phyloP scores from a whole-genome alignment of 208 protist species.

The Trypanosoma platydactyli region DNA sequence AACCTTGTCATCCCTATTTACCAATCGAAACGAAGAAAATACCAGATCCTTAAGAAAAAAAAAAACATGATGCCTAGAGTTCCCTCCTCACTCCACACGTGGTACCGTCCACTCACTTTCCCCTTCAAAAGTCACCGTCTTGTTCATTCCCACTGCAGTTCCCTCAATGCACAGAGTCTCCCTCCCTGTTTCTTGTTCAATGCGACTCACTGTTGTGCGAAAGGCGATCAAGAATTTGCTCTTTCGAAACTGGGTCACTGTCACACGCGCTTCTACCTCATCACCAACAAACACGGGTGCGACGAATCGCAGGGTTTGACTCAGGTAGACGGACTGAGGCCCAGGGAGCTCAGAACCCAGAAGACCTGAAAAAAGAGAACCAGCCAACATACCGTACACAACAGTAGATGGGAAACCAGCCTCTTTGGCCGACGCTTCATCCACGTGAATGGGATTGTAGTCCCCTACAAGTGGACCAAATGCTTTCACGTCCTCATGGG shows the following conservation, averaged over 20 bases:
- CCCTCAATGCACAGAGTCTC: constrained; percentile 70
- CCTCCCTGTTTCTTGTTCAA: constrained; percentile 45
- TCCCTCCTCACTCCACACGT: constrained; percentile 9
- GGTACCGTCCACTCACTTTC: constrained; percentile 72
- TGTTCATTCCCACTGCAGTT: constrained; percentile 81
- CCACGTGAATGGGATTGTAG: constrained; percentile 84
- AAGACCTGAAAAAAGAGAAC: constrained; percentile 83
- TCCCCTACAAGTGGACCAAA: constrained; percentile 84
- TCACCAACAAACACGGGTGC: constrained; percentile 82
- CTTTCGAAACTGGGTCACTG: constrained; percentile 67
- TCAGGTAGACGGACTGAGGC: constrained; percentile 83
- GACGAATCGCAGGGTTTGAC: constrained; percentile 74
- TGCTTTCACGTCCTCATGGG: constrained; percentile 46
- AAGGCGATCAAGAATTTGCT: constrained; percentile 68
- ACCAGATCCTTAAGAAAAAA: neutral
- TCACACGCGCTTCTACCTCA: constrained; percentile 66
- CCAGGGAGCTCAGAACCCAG: constrained; percentile 84
- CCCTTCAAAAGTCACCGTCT: constrained; percentile 72
- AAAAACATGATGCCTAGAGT: constrained; percentile 2
- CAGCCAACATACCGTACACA: constrained; percentile 85
- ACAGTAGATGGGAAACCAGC: constrained; percentile 76
- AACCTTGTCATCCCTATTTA: neutral
- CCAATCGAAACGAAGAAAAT: neutral
- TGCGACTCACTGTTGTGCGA: constrained; percentile 63
- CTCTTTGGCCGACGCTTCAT: constrained; percentile 57